These are phyloP conservation scores for Alternaria alternata DNA, from an alignment of 2,329 filamentous ascomycete genomes.

Conservation along the genomic window DNA sequence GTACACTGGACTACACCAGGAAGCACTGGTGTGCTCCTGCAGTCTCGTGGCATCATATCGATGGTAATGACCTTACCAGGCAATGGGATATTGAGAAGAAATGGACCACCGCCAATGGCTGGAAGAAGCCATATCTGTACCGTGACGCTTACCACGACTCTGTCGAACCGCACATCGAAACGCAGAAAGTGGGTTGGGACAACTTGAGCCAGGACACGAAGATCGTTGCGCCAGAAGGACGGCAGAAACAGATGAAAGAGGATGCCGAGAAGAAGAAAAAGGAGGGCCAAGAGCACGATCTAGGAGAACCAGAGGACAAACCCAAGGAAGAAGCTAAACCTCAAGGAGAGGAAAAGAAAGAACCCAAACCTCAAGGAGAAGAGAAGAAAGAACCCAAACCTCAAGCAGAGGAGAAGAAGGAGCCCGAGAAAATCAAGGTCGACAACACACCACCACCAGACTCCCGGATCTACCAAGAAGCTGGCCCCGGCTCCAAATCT, in stretches of 20 bases:
- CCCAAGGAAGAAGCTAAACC: constrained; percentile 1
- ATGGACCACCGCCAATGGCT: constrained; percentile 46
- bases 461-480: constrained; percentile 2
- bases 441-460: constrained; percentile 5
- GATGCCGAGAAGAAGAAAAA: constrained; percentile 10
- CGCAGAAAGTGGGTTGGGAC: constrained; percentile 46
- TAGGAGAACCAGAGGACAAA: background rate
- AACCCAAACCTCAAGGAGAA: constrained; percentile 1
- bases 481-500: background rate
- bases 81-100: constrained; percentile 45
- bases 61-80: constrained; percentile 28
- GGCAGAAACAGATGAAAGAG: constrained; percentile 26
- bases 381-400: background rate
- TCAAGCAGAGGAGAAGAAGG: background rate
- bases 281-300: background rate
- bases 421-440: background rate
- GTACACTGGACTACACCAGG: constrained; percentile 50
- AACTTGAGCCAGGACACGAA: constrained; percentile 36
- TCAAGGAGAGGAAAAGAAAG: background rate
- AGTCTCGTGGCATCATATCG: constrained; percentile 50
- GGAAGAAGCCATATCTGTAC: constrained; percentile 44
- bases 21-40: constrained; percentile 55
- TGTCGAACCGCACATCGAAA: constrained; percentile 39
- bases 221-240: constrained; percentile 27
- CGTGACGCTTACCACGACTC: constrained; percentile 45